phyloP scores from a whole-genome alignment of 345 rosid species.

The Pugionium dolabratum region DNA sequence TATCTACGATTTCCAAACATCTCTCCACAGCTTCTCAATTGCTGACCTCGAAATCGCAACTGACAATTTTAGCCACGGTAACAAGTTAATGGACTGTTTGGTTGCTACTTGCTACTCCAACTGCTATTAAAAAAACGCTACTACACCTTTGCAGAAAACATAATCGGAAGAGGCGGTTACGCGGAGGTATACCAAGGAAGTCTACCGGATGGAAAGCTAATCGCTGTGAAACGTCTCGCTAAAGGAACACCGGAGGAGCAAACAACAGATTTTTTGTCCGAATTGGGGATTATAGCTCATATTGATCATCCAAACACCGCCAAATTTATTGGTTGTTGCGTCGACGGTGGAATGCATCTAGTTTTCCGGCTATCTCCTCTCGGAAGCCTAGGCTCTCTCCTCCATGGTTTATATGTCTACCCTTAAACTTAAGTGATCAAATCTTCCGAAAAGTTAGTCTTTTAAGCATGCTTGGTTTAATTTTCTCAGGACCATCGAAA shows the following conservation, averaged over 20 bases:
- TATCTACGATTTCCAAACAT: constrained; percentile 61
- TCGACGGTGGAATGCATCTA: constrained; percentile 84
- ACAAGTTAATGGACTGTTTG: too few relatives aligned
- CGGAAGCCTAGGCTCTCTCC: constrained; percentile 78
- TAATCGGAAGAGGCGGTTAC: constrained; percentile 88
- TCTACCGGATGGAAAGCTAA: constrained; percentile 59
- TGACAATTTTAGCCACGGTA: constrained; percentile 64
- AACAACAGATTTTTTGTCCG: constrained; percentile 65
- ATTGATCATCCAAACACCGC: constrained; percentile 88
- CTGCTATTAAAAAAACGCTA: too few relatives aligned
- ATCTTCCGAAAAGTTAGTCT: too few relatives aligned
- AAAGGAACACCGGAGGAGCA: constrained; percentile 77
- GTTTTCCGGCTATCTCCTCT: constrained; percentile 70
- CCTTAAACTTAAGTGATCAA: too few relatives aligned
- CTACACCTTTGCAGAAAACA: constrained; percentile 52
- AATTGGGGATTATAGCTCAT: constrained; percentile 85
- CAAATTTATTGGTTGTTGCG: constrained; percentile 77
- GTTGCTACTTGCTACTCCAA: too few relatives aligned
- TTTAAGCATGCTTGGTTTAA: too few relatives aligned
- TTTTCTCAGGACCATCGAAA: constrained; percentile 51
- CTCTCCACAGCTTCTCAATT: constrained; percentile 57
- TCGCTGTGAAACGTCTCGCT: constrained; percentile 71
- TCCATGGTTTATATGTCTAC: constrained; percentile 57
- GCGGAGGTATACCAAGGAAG: constrained; percentile 82
- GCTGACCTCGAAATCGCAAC: constrained; percentile 70